Evolutionary conservation across 2,329 filamentous ascomycete species (phyloP), one percentile per base, ranked within the genome.

Genomic region (Coniosporium tulheliwenetii): DNA sequence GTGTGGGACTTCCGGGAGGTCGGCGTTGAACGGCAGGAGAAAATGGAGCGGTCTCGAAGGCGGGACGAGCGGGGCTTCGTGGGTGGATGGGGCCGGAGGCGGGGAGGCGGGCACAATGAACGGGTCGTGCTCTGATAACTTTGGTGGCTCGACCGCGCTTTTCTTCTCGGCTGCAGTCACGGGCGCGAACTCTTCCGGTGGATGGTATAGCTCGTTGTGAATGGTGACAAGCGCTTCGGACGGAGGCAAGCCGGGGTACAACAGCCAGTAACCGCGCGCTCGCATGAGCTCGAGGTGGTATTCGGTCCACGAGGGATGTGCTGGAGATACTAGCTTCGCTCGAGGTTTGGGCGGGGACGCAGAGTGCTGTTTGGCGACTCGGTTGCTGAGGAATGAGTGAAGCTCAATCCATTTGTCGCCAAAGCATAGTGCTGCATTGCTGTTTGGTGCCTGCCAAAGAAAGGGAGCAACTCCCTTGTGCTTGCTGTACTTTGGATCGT

Each of bases 371-470:
- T 50, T 52, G 10, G 55, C 48, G 8, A 87, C 62, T 5, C 78
- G 66, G 38, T 73, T 70, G 9, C 81, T 74, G 2, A 93, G 70
- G 50, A 93, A 91, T 9, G 77, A 73, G 55, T 95, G 86, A 8
- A 94, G 70, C 49, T 93, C 84, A 10, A 74, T 64, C 91, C 91
- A 98, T 53, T 81, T 86, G 38, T 85, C 75, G 36, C 87, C 86
- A 42, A 91, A 77, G 55, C 89, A 80, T 8, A 98, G 67, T 9
- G 79, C 75, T 1, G 89, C 87, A 47, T 91, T 81, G 52, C 80
- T 84, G 47, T 78, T 82, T 5, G 89, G 87, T 2, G 79, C 76
- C 59, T 94, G 82, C 79, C 86, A 94, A 8, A 93, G 65, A 52
- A 93, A 93, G 0, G 81, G 69, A 0, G 73, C 70, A 5, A 61